Conservation (phyloP, 768 basidiomycete genomes). For the Lentinula detonsa region DNA sequence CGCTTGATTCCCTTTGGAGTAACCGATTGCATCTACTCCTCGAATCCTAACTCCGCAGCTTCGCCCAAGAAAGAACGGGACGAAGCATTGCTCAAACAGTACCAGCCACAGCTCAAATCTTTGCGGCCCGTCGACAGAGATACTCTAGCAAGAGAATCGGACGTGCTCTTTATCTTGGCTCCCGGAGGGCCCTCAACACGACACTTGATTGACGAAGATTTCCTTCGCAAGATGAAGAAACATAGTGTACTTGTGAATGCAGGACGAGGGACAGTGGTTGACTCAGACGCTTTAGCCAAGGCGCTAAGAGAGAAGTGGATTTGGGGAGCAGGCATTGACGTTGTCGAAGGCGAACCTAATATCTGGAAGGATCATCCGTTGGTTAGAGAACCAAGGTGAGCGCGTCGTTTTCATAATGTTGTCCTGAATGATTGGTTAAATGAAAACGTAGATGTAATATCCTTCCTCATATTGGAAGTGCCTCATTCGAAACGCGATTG, state of each 20-base stretch:
- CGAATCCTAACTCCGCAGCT: slow-evolving; percentile 45
- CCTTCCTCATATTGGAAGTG: slow-evolving; percentile 89
- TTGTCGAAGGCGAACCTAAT: slow-evolving; percentile 88
- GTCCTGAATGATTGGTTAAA: not conserved
- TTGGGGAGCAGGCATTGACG: slow-evolving; percentile 91
- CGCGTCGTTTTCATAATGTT: not conserved
- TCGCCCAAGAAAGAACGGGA: slow-evolving; percentile 33
- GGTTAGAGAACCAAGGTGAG: slow-evolving; percentile 68
- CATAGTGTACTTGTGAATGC: slow-evolving; percentile 81
- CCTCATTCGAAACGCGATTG: slow-evolving; percentile 76
- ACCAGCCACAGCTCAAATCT: slow-evolving; percentile 25
- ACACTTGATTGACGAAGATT: slow-evolving; percentile 64
- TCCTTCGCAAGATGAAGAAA: slow-evolving; percentile 82
- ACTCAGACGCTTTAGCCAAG: slow-evolving; percentile 80
- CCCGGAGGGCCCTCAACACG: slow-evolving; percentile 68
- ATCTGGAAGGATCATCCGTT: slow-evolving; percentile 71
- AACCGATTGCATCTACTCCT: slow-evolving; percentile 64
- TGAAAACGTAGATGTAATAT: slow-evolving; percentile 55
- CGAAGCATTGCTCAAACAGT: slow-evolving; percentile 23
- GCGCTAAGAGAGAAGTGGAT: slow-evolving; percentile 77
- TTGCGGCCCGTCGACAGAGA: slow-evolving; percentile 58
- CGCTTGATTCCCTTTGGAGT: slow-evolving; percentile 83
- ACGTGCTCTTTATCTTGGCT: slow-evolving; percentile 80
- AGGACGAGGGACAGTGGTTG: slow-evolving; percentile 80
- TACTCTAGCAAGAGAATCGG: slow-evolving; percentile 70